Evolutionary conservation across 2,329 filamentous ascomycete genomes (phyloP).

Genomic region (Alternaria ethzedia): DNA sequence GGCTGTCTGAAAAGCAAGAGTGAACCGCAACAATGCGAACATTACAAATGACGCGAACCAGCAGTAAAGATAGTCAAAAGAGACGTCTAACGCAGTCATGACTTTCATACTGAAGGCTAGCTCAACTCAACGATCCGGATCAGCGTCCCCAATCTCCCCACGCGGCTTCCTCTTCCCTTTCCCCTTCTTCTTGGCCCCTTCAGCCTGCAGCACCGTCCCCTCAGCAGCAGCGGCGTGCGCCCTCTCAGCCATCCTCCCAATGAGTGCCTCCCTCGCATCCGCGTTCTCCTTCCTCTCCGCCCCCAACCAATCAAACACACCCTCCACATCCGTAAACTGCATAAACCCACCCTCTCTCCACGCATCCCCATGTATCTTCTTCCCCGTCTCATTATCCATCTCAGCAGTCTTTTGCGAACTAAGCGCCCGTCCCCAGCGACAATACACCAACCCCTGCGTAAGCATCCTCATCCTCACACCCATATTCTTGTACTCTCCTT

Average conservation of each 20-base stretch:
- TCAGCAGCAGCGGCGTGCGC: not conserved
- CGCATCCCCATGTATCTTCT: slow-evolving; percentile 23
- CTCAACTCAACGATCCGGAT: not conserved
- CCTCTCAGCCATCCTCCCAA: not conserved
- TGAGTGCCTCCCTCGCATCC: not conserved
- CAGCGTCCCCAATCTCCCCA: rapidly evolving
- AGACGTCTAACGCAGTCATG: no score
- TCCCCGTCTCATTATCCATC: slow-evolving; percentile 8
- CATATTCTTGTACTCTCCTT: not conserved
- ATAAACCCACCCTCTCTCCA: slow-evolving; percentile 34
- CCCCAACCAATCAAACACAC: slow-evolving; percentile 18
- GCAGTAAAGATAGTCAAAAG: no score
- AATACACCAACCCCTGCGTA: slow-evolving; percentile 29
- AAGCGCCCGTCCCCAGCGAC: slow-evolving; percentile 28
- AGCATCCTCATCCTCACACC: slow-evolving; percentile 14
- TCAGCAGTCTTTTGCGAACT: slow-evolving; percentile 12
- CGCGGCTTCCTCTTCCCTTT: not conserved
- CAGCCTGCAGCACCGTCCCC: not conserved
- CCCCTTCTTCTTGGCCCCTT: not conserved
- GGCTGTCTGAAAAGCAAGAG: no score
- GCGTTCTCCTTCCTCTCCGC: not conserved
- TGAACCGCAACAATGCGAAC: no score
- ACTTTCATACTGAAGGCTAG: no score
- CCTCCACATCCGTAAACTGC: slow-evolving; percentile 30
- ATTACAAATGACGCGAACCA: no score